Evolutionary conservation across 805 yeast species (phyloP), one percentile per base, ranked within the genome.

Genomic region (Metschnikowia vanudenii): DNA sequence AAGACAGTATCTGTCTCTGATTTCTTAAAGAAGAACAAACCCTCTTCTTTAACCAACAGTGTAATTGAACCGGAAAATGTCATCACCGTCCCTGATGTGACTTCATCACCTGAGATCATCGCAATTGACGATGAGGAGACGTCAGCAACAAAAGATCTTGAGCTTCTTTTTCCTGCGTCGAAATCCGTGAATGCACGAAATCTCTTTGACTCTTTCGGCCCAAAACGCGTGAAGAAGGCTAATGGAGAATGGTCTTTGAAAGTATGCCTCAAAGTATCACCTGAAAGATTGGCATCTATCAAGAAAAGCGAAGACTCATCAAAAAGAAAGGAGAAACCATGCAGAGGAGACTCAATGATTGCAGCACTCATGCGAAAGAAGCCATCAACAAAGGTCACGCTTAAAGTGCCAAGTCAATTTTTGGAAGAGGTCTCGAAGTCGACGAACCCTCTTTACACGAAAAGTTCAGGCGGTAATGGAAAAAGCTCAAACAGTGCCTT

Each of bases 401-500:
- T 56, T 9, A 43, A 45, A 32, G 32, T 56, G 8, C 50, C 56
- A 12, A 14, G 19, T 0, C 43, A 22, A 6, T 18, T 22, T 16
- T 46, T 60, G n/a, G 17, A 18, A 18, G 46, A 51, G 11, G 43
- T 52, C 6, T 29, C 42, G 1, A 45, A 47, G 18, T n/a, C 43
- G 9, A 31, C 40, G 22, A 53, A 50, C 20, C 61, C 57, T 8
- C 41, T 53, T 19, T 50, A 49, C 36, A 52, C 57, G 17, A 31
- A 42, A 28, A 55, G 57, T 16, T 37, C 48, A 9, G 54, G 53
- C 8, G 40, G 17, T 1, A 45, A 45, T n/a, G 52, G 50, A 8
- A 56, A 50, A 31, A 36, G 49, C 3, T 55, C 51, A 12, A 46
- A 44, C 1, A 54, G 65, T 7, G 65, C 69, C 4, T 73, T 75